A percentile compares a stretch with the other conserved stretches of the same genome.
These are phyloP conservation scores for Penicillium coffeae DNA, from an alignment of 495 filamentous ascomycete genomes.

Conservation along the genomic window DNA sequence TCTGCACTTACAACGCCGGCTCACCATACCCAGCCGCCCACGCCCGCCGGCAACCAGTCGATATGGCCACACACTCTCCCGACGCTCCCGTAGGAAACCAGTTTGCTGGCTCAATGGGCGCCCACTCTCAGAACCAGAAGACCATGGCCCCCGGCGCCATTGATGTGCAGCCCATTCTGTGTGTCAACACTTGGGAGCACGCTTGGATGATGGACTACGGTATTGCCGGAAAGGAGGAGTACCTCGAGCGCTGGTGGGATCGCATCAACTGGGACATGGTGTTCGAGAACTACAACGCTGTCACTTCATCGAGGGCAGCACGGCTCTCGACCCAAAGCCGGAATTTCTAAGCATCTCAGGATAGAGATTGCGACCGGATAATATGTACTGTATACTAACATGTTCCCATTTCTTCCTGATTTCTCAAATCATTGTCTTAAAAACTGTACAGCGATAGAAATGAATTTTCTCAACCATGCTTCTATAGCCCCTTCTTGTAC, in stretches of 20 bases:
- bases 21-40: constrained; percentile 82
- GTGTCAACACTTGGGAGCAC: constrained; percentile 96
- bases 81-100: constrained; percentile 36
- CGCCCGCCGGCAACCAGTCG: constrained; percentile 71
- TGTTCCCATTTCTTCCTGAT: constrained; percentile 14
- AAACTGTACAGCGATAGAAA: constrained; percentile 24
- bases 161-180: constrained; percentile 71
- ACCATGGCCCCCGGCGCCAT: constrained; percentile 63
- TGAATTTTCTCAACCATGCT: constrained; percentile 7
- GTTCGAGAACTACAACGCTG: constrained; percentile 41
- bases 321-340: constrained; percentile 21
- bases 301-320: constrained; percentile 21
- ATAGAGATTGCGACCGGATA: constrained; percentile 21
- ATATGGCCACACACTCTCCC: constrained; percentile 67
- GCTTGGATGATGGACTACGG: constrained; percentile 85
- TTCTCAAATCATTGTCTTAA: constrained; percentile 3
- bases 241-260: constrained; percentile 80
- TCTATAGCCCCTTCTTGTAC: background rate
- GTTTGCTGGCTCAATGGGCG: constrained; percentile 50
- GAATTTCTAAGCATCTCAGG: constrained; percentile 31
- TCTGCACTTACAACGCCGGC: constrained; percentile 88
- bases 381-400: constrained; percentile 32
- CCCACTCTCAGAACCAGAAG: constrained; percentile 38
- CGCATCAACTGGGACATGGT: constrained; percentile 80
- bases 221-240: constrained; percentile 71